Conservation (phyloP, 1,284 basidiomycete genomes). For the Calocybe gambosa region DNA sequence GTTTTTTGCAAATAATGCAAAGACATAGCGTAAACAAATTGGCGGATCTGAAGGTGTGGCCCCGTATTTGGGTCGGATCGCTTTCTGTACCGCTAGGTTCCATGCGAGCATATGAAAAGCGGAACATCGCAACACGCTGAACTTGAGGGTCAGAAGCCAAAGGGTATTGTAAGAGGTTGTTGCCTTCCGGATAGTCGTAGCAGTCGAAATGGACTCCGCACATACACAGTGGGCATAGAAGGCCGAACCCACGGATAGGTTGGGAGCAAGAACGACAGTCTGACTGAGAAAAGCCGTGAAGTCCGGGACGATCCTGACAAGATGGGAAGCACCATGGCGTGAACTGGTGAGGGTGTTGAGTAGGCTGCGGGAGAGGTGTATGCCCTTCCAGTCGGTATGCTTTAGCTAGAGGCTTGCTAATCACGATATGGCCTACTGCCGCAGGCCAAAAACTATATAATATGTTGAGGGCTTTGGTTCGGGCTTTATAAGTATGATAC, state of each 20-base stretch:
- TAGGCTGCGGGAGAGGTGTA: constrained; percentile 13
- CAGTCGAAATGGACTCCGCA: constrained; percentile 66
- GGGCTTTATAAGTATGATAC: constrained; percentile 51
- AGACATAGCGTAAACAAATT: constrained; percentile 69
- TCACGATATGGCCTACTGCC: constrained; percentile 56
- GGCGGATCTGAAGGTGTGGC: constrained; percentile 48
- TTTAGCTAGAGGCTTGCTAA: constrained; percentile 40
- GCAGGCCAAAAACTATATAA: constrained; percentile 62
- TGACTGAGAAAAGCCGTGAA: constrained; percentile 32
- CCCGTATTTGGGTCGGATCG: constrained; percentile 22
- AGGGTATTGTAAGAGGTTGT: constrained; percentile 47
- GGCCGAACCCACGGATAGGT: constrained; percentile 51
- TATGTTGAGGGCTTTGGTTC: constrained; percentile 48
- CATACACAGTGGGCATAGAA: constrained; percentile 61
- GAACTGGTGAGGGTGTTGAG: constrained; percentile 55
- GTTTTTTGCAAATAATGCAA: constrained; percentile 59
- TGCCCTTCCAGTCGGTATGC: constrained; percentile 2
- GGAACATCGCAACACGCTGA: constrained; percentile 53
- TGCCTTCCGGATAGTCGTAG: constrained; percentile 65
- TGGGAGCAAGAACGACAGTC: constrained; percentile 51
- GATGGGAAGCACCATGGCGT: constrained; percentile 55
- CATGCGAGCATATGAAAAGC: constrained; percentile 49
- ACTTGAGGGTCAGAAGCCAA: constrained; percentile 36
- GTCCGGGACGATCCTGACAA: constrained; percentile 22
- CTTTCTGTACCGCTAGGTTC: constrained; percentile 23